Evolutionary conservation across 2,329 filamentous ascomycete species (phyloP).

Genomic region (Venturia carpophila): DNA sequence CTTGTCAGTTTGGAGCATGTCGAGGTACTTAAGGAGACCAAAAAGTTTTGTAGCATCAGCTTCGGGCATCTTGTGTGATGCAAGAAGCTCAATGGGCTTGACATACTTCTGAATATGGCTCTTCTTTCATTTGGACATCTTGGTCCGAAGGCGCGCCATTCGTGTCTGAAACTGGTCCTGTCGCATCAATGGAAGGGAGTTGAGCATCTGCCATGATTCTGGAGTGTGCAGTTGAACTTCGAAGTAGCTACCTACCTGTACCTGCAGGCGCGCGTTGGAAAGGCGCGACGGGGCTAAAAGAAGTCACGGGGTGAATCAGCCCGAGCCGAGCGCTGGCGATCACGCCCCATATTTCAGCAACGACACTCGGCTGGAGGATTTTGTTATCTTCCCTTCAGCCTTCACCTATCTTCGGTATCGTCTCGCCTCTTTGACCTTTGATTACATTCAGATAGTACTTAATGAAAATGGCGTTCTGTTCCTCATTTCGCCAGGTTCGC

Average conservation of each 20-base stretch:
- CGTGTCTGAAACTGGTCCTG: background rate
- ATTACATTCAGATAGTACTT: background rate
- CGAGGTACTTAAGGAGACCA: background rate
- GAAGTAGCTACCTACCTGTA: too few relatives aligned
- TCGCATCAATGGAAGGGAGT: background rate
- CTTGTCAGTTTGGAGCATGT: background rate
- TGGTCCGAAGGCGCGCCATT: background rate
- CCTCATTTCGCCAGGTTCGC: background rate
- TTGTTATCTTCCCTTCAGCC: background rate
- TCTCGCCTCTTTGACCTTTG: background rate
- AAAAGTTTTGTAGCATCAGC: background rate
- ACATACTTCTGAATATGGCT: conserved; percentile 12
- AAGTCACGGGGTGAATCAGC: too few relatives aligned
- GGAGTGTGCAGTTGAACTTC: background rate
- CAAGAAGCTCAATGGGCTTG: background rate
- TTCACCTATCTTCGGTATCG: background rate
- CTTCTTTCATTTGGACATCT: conserved; percentile 16
- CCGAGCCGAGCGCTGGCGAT: background rate
- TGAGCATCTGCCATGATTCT: conserved; percentile 6
- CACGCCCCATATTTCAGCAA: background rate
- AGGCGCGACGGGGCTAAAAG: too few relatives aligned
- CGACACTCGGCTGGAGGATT: background rate
- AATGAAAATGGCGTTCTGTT: background rate
- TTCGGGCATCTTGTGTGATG: background rate
- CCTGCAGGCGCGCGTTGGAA: background rate